Evolutionary conservation across 2,329 filamentous ascomycete genomes (phyloP).

Genomic region (Diaporthe ampelina): DNA sequence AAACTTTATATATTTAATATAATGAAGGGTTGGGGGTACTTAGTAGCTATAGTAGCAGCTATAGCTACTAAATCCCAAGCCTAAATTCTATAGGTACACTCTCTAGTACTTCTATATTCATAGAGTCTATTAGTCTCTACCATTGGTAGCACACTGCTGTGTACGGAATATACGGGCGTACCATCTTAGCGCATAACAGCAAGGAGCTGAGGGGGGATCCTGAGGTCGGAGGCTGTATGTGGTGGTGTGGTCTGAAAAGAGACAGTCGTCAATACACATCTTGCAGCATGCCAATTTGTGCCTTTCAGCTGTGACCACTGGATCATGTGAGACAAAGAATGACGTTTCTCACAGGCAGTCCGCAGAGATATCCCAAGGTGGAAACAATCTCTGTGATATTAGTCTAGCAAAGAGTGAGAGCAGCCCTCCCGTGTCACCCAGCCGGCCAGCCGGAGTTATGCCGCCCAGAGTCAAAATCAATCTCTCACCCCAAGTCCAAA

Average conservation of each 20-base stretch:
- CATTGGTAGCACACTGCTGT: no score
- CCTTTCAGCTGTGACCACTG: no score
- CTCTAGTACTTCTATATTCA: no score
- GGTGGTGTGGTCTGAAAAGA: neutral
- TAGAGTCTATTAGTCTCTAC: no score
- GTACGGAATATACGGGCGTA: neutral
- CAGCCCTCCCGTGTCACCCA: neutral
- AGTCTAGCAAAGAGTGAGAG: neutral
- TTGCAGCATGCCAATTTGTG: no score
- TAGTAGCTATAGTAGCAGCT: no score
- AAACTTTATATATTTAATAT: no score
- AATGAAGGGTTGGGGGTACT: no score
- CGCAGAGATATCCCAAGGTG: neutral
- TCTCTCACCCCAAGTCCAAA: neutral
- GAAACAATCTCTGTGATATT: neutral
- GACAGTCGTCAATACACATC: neutral
- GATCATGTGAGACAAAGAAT: no score
- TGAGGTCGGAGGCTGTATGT: neutral
- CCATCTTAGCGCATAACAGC: neutral
- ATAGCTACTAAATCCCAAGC: no score
- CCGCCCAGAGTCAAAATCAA: neutral
- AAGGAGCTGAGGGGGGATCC: neutral
- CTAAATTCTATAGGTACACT: no score
- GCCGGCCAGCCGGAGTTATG: neutral
- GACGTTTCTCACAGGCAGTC: no score